Evolutionary conservation across 2,329 filamentous ascomycete genomes (phyloP).

Genomic region (Cordyceps fumosorosea): DNA sequence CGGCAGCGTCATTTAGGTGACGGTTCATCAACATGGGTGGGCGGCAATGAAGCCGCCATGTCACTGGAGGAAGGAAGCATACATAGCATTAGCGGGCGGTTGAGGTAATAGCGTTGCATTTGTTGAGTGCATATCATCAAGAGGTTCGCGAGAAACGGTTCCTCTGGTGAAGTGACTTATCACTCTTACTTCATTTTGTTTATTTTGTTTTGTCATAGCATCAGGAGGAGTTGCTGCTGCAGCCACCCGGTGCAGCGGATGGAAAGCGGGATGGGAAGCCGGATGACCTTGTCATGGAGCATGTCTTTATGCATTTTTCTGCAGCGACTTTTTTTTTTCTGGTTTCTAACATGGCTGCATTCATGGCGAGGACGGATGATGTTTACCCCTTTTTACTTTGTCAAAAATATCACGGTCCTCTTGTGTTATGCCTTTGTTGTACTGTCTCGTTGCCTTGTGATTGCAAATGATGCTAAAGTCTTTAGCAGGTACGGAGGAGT

Average conservation of each 20-base stretch:
- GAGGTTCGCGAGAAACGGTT: background rate
- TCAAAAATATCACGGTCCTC: background rate
- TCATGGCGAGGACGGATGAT: background rate
- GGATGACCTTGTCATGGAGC: background rate
- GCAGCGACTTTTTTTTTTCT: constrained; percentile 1
- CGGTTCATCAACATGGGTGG: background rate
- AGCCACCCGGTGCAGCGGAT: background rate
- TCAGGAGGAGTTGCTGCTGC: background rate
- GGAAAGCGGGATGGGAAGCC: background rate
- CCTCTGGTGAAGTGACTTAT: background rate
- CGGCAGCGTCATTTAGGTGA: background rate
- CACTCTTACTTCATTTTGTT: background rate
- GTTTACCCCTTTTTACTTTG: background rate
- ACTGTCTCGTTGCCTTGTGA: background rate
- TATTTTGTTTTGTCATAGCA: background rate
- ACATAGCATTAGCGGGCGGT: background rate
- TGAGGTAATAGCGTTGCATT: background rate
- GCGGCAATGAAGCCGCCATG: background rate
- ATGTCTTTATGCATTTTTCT: constrained; percentile 3
- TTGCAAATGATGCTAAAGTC: background rate
- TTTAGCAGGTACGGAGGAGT: background rate
- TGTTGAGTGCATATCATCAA: background rate
- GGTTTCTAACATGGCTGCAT: background rate
- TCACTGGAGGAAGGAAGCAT: background rate
- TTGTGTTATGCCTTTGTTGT: background rate